Percentiles rank a stretch among this genome's conserved stretches.
phyloP scores from a whole-genome alignment of 345 rosid genomes.

The Gossypium raimondii region DNA sequence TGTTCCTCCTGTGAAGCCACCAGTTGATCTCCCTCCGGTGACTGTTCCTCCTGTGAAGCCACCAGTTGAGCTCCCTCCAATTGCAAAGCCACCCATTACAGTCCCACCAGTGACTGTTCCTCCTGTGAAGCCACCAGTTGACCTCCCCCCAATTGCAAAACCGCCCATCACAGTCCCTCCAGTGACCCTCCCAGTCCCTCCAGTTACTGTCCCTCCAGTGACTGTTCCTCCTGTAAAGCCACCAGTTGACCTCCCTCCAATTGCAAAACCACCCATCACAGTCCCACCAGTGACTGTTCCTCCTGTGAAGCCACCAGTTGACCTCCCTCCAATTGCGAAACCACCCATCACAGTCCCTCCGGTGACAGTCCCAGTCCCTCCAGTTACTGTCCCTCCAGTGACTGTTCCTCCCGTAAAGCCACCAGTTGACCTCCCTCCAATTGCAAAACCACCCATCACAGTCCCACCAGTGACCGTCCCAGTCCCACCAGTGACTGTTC shows the following conservation, averaged over 20 bases:
- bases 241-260: neutral
- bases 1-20: neutral
- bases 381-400: neutral
- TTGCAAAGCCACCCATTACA: too few species aligned
- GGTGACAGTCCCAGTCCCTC: neutral
- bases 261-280: too few species aligned
- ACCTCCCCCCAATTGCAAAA: neutral
- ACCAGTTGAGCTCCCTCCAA: neutral
- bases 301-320: neutral
- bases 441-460: conserved; percentile 11
- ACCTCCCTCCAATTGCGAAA: neutral
- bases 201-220: neutral
- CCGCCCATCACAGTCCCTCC: neutral
- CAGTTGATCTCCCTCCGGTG: neutral
- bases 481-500: neutral
- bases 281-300: neutral
- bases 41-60: neutral
- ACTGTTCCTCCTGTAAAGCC: neutral
- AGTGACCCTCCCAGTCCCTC: neutral
- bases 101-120: neutral
- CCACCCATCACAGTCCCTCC: neutral
- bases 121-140: neutral
- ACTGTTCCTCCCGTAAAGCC: neutral
- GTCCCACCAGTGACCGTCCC: neutral
- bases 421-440: conserved; percentile 6